phyloP scores from a whole-genome alignment of 768 basidiomycete species.

The Naganishia friedmannii region DNA sequence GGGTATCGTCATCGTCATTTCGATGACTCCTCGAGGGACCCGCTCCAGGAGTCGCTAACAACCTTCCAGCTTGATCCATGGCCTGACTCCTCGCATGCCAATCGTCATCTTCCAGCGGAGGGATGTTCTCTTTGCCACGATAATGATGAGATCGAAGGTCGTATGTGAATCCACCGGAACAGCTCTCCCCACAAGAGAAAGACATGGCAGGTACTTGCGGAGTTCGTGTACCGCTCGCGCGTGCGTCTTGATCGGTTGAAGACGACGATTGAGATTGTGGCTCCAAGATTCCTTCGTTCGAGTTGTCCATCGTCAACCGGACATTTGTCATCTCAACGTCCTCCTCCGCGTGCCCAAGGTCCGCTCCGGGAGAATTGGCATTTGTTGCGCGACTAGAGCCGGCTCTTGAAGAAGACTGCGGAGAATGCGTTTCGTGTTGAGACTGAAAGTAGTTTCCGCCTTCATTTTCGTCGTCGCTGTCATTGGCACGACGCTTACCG shows the following conservation, averaged over 20 bases:
- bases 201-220: background rate
- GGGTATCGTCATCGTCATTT: background rate
- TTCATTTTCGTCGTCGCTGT: constrained; percentile 18
- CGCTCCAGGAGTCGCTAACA: constrained; percentile 7
- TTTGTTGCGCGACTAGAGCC: background rate
- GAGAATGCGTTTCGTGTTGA: background rate
- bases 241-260: background rate
- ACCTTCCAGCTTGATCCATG: constrained; percentile 10
- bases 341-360: background rate
- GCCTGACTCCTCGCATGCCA: constrained; percentile 10
- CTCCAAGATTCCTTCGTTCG: constrained; percentile 10
- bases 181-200: background rate
- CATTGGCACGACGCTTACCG: constrained; percentile 10
- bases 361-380: background rate
- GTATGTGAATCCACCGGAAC: background rate
- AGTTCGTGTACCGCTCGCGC: background rate
- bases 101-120: background rate
- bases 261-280: background rate
- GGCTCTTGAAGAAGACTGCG: background rate
- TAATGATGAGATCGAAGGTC: constrained; percentile 17
- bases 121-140: constrained; percentile 17
- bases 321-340: constrained; percentile 5
- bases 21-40: constrained; percentile 4
- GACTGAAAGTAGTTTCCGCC: constrained; percentile 1
- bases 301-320: constrained; percentile 8